phyloP scores from a whole-genome alignment of 2,329 filamentous ascomycete genomes.

The Aureobasidium sp. region DNA sequence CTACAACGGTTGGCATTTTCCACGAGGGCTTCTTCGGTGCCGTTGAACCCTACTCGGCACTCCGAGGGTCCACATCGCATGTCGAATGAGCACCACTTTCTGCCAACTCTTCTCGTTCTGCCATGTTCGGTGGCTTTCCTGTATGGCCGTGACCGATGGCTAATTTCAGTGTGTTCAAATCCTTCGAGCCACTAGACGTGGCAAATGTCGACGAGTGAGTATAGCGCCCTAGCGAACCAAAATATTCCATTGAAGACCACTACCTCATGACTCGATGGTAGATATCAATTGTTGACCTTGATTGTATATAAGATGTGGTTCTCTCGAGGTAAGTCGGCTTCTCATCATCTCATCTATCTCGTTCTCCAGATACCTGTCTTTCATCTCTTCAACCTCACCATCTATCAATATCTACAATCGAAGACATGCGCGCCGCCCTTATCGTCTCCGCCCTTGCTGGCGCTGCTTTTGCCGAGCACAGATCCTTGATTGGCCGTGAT shows the following conservation, averaged over 20 bases:
- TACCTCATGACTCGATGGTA: not conserved
- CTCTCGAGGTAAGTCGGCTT: not conserved
- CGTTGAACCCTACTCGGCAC: not conserved
- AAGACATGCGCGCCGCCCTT: conserved; percentile 2
- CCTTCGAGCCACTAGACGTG: conserved; percentile 4
- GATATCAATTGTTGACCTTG: not conserved
- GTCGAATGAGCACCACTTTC: conserved; percentile 13
- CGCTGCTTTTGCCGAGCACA: conserved; percentile 6
- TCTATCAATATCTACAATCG: not conserved
- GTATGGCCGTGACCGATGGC: not conserved
- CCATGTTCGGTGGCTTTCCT: not conserved
- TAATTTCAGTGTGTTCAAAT: conserved; percentile 6
- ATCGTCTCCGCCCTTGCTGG: conserved; percentile 13
- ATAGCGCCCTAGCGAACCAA: conserved; percentile 8
- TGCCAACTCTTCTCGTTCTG: not conserved
- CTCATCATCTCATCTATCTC: not conserved
- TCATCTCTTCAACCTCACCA: not conserved
- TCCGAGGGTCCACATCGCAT: not conserved
- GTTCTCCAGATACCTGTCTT: not conserved
- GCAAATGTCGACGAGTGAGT: not conserved
- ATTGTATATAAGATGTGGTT: conserved; percentile 5
- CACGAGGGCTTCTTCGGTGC: conserved; percentile 7
- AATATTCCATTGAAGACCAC: not conserved
- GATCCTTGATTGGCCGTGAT: conserved; percentile 15
- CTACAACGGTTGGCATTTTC: not conserved